Conservation (phyloP, 1,139 yeast species). For the Yamadazyma atlantica region DNA sequence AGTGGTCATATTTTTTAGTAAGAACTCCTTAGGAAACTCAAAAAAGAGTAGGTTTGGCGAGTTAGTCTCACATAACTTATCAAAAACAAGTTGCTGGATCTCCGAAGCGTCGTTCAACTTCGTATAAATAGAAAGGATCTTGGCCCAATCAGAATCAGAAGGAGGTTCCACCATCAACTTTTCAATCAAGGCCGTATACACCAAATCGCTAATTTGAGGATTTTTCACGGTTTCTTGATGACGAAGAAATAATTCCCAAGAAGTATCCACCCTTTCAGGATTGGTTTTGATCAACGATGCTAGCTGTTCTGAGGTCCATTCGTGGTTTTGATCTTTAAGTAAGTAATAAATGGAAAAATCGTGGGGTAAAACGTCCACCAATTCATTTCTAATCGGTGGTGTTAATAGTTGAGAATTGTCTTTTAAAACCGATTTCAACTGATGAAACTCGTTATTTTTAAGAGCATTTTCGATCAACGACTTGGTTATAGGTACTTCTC, state of each 20-base stretch:
- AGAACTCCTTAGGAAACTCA: constrained; percentile 8
- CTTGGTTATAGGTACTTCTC: constrained; percentile 12
- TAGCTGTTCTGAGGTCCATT: constrained; percentile 18
- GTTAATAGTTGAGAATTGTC: constrained; percentile 11
- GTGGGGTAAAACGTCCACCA: constrained; percentile 10
- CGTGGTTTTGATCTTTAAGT: constrained; percentile 18
- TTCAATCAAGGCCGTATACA: constrained; percentile 7
- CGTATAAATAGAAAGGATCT: constrained; percentile 10
- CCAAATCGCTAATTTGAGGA: constrained; percentile 7
- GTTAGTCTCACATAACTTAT: constrained; percentile 10
- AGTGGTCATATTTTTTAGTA: constrained; percentile 5
- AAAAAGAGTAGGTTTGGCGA: constrained; percentile 10
- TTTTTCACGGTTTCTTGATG: constrained; percentile 15
- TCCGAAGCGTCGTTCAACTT: constrained; percentile 3
- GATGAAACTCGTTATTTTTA: constrained; percentile 11
- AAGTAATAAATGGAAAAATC: constrained; percentile 37
- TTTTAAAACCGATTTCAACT: constrained; percentile 11
- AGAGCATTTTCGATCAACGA: constrained; percentile 11
- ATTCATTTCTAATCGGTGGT: constrained; percentile 8
- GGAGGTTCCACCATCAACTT: constrained; percentile 9
- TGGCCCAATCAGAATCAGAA: constrained; percentile 13
- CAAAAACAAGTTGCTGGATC: constrained; percentile 9
- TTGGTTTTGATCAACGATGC: constrained; percentile 29
- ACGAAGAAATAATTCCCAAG: constrained; percentile 33
- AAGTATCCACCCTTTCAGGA: constrained; percentile 41